These are phyloP conservation scores for Botrytis paeoniae DNA, from an alignment of 2,329 filamentous ascomycete species.

Conservation along the genomic window DNA sequence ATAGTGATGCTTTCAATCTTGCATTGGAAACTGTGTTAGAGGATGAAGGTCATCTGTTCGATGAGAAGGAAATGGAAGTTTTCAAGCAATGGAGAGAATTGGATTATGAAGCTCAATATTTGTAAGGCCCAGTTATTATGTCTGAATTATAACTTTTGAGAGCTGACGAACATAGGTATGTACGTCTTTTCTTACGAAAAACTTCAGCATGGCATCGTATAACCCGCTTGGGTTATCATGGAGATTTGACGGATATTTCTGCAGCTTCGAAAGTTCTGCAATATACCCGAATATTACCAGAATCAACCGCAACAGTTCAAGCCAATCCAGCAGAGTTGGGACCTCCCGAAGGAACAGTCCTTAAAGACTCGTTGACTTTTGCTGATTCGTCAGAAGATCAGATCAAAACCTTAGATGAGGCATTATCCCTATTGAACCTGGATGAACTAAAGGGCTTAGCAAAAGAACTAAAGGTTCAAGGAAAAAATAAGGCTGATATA, in stretches of 20 bases:
- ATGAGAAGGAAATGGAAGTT: conserved; percentile 71
- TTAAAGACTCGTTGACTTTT: conserved; percentile 67
- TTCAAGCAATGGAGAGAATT: conserved; percentile 74
- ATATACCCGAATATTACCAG: conserved; percentile 52
- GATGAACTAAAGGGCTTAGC: conserved; percentile 84
- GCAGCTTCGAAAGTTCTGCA: conserved; percentile 66
- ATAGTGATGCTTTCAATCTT: conserved; percentile 95
- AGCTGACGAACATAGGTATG: conserved; percentile 58
- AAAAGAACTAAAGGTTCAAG: conserved; percentile 81
- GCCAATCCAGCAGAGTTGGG: conserved; percentile 47
- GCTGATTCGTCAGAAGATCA: conserved; percentile 72
- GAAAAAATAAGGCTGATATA: conserved; percentile 83
- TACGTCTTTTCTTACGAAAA: conserved; percentile 89
- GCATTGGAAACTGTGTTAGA: conserved; percentile 85
- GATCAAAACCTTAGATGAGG: conserved; percentile 78
- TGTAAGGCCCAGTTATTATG: conserved; percentile 54
- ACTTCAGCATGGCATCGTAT: conserved; percentile 88
- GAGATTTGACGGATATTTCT: conserved; percentile 74
- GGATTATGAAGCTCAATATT: conserved; percentile 82
- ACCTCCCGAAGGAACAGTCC: conserved; percentile 44
- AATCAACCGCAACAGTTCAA: conserved; percentile 24
- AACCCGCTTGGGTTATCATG: conserved; percentile 72
- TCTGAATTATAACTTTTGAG: background rate
- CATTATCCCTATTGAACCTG: conserved; percentile 74
- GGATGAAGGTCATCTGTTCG: conserved; percentile 85